Conservation (phyloP, 805 yeast genomes). For the Candida schatavii region DNA sequence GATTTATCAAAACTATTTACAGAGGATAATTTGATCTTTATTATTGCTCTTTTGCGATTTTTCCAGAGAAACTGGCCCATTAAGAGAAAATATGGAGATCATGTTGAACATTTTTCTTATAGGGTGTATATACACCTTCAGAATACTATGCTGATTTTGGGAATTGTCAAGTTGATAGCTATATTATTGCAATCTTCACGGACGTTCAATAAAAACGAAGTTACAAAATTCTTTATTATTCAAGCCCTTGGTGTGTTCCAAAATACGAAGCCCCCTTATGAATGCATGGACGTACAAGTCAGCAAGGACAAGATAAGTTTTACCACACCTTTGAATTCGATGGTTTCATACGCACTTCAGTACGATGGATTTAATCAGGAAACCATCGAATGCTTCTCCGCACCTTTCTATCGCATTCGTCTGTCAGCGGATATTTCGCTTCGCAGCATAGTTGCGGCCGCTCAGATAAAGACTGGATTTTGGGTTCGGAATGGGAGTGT, state of each 20-base stretch:
- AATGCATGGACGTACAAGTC: slow-evolving; percentile 38
- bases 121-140: slow-evolving; percentile 49
- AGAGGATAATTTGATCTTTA: slow-evolving; percentile 36
- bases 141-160: slow-evolving; percentile 43
- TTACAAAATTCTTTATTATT: not conserved
- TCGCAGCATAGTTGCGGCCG: slow-evolving; percentile 56
- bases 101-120: slow-evolving; percentile 52
- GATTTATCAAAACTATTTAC: slow-evolving; percentile 18
- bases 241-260: slow-evolving; percentile 13
- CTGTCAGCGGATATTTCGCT: slow-evolving; percentile 61
- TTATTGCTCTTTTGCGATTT: slow-evolving; percentile 46
- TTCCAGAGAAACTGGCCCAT: slow-evolving; percentile 61
- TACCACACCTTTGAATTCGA: slow-evolving; percentile 57
- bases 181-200: not conserved
- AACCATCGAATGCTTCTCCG: slow-evolving; percentile 10
- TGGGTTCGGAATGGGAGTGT: slow-evolving; percentile 75
- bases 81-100: slow-evolving; percentile 62
- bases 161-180: slow-evolving; percentile 38
- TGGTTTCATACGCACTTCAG: slow-evolving; percentile 47
- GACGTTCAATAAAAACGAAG: not conserved
- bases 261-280: no score
- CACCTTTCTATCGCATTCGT: slow-evolving; percentile 43
- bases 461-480: slow-evolving; percentile 61
- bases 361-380: slow-evolving; percentile 22
- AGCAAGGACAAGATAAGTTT: slow-evolving; percentile 53